Conservation (phyloP, 176 grass and related monocot genomes). For the Stipa capillata region DNA sequence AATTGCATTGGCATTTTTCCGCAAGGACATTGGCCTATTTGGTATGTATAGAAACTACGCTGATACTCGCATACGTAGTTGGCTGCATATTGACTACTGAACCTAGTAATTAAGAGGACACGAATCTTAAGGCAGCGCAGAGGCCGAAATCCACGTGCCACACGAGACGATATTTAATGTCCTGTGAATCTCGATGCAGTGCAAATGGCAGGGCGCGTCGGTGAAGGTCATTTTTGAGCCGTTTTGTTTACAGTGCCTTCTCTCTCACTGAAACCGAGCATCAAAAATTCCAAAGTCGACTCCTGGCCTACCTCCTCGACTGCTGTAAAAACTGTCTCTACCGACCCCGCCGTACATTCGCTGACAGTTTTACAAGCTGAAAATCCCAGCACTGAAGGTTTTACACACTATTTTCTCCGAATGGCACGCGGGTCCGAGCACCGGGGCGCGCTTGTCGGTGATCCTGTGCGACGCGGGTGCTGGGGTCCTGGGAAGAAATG, state of each 20-base stretch:
- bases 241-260: neutral
- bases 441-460: neutral
- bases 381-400: no score
- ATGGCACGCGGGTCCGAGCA: neutral
- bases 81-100: neutral
- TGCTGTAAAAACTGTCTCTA: neutral
- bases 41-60: no score
- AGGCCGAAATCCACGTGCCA: conserved; percentile 16
- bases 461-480: neutral
- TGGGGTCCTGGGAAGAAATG: neutral
- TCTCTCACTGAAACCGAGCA: neutral
- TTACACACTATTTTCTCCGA: no score
- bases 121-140: conserved; percentile 14
- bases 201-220: neutral
- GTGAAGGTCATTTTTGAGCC: neutral
- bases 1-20: no score
- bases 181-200: conserved; percentile 29
- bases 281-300: neutral
- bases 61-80: neutral
- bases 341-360: conserved; percentile 11
- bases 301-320: neutral
- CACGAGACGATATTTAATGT: conserved; percentile 12
- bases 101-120: neutral
- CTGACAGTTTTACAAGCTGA: no score
- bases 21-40: no score